These are phyloP conservation scores for Blastomyces silverae DNA, from an alignment of 2,329 filamentous ascomycete species.

Conservation along the genomic window DNA sequence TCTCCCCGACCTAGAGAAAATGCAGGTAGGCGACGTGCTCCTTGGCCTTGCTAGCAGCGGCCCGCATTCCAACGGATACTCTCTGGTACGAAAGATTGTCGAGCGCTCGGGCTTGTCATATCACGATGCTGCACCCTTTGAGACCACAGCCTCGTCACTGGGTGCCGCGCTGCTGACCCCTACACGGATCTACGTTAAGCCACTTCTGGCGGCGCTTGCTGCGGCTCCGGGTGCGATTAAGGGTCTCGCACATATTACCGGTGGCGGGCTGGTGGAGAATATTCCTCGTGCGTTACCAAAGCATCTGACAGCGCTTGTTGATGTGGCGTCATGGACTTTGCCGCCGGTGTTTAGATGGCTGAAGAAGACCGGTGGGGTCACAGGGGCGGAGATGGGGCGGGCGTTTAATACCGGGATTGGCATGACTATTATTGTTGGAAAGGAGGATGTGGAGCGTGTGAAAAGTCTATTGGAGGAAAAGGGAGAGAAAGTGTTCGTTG, in stretches of 20 bases:
- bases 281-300: slow-evolving; percentile 86
- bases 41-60: slow-evolving; percentile 80
- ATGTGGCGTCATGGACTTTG: slow-evolving; percentile 67
- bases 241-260: slow-evolving; percentile 94
- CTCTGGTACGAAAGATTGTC: slow-evolving; percentile 85
- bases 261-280: slow-evolving; percentile 87
- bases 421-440: slow-evolving; percentile 79
- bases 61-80: slow-evolving; percentile 95
- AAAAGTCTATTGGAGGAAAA: slow-evolving; percentile 54
- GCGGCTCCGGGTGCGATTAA: slow-evolving; percentile 51
- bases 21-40: slow-evolving; percentile 76
- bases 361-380: slow-evolving; percentile 62
- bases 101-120: slow-evolving; percentile 65
- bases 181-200: slow-evolving; percentile 87
- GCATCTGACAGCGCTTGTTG: slow-evolving; percentile 70
- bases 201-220: slow-evolving; percentile 60
- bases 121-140: slow-evolving; percentile 70
- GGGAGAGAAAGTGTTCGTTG: slow-evolving; percentile 69
- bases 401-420: slow-evolving; percentile 94
- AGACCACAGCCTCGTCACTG: slow-evolving; percentile 47
- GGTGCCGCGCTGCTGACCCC: slow-evolving; percentile 78
- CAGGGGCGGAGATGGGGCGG: slow-evolving; percentile 71
- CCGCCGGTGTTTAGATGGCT: slow-evolving; percentile 84
- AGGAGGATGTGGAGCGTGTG: slow-evolving; percentile 56
- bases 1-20: slow-evolving; percentile 67